Percentiles rank a stretch among this genome's conserved stretches.
Evolutionary conservation across 176 grass and related monocot species (phyloP).

Genomic region (Cenchrus purpureus): DNA sequence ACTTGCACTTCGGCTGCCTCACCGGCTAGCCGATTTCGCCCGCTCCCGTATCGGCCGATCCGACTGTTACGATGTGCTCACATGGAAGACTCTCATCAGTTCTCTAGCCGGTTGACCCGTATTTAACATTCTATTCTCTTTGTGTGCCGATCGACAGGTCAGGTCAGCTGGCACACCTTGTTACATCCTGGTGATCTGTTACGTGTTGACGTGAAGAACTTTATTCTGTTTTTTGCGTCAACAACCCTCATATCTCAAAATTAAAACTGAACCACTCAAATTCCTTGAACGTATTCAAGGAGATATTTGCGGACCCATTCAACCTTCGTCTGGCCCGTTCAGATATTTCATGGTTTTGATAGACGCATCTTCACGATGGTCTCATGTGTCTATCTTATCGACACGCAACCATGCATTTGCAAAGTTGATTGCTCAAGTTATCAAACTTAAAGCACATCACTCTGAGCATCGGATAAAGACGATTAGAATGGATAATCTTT

Average conservation of each 20-base stretch:
- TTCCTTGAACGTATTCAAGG: background rate
- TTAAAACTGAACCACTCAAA: background rate
- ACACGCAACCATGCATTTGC: background rate
- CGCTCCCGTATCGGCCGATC: no score
- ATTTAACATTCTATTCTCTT: no score
- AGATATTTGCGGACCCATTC: background rate
- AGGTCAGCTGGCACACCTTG: no score
- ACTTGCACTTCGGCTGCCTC: no score
- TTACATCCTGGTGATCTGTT: no score
- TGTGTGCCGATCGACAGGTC: no score
- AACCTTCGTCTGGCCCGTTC: background rate
- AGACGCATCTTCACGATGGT: background rate
- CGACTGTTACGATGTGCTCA: no score
- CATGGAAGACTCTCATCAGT: no score
- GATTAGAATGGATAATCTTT: background rate
- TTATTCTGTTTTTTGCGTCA: no score
- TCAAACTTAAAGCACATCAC: background rate
- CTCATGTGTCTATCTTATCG: background rate
- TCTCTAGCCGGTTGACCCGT: no score
- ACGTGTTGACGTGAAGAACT: no score
- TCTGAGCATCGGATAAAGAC: background rate
- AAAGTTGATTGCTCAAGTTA: background rate
- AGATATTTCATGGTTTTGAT: background rate
- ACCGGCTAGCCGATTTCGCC: no score
- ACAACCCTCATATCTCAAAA: background rate